Percentiles rank a stretch among this genome's conserved stretches.
These are phyloP conservation scores for Botrytis elliptica DNA, from an alignment of 2,329 filamentous ascomycete genomes.

Conservation along the genomic window DNA sequence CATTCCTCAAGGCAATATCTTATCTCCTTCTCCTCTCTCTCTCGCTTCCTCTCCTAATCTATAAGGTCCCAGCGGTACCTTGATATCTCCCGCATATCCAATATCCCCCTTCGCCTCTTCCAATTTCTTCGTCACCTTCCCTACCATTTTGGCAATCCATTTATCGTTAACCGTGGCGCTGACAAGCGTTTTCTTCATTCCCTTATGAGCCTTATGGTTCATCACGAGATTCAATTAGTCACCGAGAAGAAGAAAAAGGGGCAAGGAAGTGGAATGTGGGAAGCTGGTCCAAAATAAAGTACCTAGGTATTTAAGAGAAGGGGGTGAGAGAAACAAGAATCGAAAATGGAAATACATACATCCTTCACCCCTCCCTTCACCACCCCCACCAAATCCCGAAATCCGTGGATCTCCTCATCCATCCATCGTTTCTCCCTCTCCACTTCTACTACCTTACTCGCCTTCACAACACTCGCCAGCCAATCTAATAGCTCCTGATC, in stretches of 20 bases:
- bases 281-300: not conserved
- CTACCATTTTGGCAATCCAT: conserved; percentile 55
- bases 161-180: conserved; percentile 51
- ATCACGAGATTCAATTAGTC: not conserved
- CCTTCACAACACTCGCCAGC: conserved; percentile 54
- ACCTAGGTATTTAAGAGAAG: too few species aligned
- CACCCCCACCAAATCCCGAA: conserved; percentile 31
- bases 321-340: not conserved
- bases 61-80: conserved; percentile 39
- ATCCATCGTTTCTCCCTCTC: conserved; percentile 44
- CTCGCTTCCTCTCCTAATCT: conserved; percentile 24
- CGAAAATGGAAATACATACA: not conserved
- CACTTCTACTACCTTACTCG: conserved; percentile 55
- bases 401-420: conserved; percentile 36
- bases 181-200: conserved; percentile 42
- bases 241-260: not conserved
- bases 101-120: conserved; percentile 51
- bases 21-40: conserved; percentile 28
- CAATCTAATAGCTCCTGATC: conserved; percentile 54
- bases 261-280: too few species aligned
- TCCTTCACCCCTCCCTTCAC: conserved; percentile 47
- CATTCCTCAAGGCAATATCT: conserved; percentile 28
- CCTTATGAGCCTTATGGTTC: not conserved
- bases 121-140: conserved; percentile 49
- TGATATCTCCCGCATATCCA: conserved; percentile 50